Base-by-base conservation (phyloP, 768 basidiomycete genomes). In the Hydnum rufescens region DNA sequence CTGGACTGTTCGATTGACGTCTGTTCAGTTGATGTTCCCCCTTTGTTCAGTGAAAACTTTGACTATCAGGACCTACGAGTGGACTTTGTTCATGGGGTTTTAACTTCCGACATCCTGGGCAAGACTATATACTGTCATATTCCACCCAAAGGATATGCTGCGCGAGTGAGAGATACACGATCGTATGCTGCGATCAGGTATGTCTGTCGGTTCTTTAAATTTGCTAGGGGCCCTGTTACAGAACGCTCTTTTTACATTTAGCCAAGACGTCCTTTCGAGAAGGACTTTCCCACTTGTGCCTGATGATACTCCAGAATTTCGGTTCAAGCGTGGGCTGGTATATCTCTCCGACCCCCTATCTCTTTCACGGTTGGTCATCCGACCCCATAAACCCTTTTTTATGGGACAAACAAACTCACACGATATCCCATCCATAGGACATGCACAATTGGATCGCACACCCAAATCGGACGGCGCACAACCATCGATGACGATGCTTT, bases 31-130 rank as follows among this genome's bases (percentile, higher is more conserved):
- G 89, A 95, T 72, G 89, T 97, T 32, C 90, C 89, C 1, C 92
- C 92, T 1, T 64, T 96, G 3, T 99, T 97, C 68, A 89, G 92
- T 63, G 95, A 97, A 67, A 97, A 97, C 67, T 99, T 99, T 61
- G 95, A 97, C 67, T 96, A 92, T 61, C 77, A 79, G 13, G 88
- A 92, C 66, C 74, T 97, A 55, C 78, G 90, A 53, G 72, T 77
- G 58, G 89, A 97, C 66, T 95, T 99, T 60, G 83, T 96, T 16
- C 85, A 86, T 61, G 93, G 93, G 18, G 75, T 99, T 46, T 71
- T 99, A 57, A 93, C 87, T 0, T 92, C 88, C 13, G 95, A 99
- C 64, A 65, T 97, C 32, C 72, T 96, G 42, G 88, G 87, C 74
- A 95, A 95, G 67, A 90, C 79, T 56, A 92, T 97, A 50, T 77